Percentiles rank a stretch among this genome's conserved stretches.
These are phyloP conservation scores for Scheffersomyces ergatensis DNA, from an alignment of 805 yeast species.

Conservation along the genomic window DNA sequence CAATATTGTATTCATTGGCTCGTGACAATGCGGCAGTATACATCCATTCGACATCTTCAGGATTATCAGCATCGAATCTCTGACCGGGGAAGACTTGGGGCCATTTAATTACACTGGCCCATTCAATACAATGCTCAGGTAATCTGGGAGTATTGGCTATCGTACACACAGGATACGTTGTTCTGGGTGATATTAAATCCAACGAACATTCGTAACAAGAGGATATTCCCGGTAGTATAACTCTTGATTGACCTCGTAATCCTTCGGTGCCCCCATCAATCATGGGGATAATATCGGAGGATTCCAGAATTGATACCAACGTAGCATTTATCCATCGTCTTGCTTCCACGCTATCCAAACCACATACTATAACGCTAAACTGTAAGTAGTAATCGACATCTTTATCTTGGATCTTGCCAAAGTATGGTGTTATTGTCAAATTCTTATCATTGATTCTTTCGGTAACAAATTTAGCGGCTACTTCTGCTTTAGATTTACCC, in stretches of 20 bases:
- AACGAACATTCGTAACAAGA: constrained; percentile 94
- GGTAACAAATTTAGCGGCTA: constrained; percentile 59
- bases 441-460: constrained; percentile 36
- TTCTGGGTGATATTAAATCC: constrained; percentile 62
- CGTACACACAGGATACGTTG: constrained; percentile 86
- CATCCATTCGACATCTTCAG: constrained; percentile 65
- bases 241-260: constrained; percentile 84
- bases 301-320: constrained; percentile 62
- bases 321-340: constrained; percentile 82
- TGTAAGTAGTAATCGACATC: constrained; percentile 59
- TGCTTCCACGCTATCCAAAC: constrained; percentile 86
- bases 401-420: constrained; percentile 59
- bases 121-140: constrained; percentile 93
- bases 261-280: constrained; percentile 98
- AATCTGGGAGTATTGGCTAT: constrained; percentile 91
- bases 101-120: constrained; percentile 81
- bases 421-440: constrained; percentile 54
- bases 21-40: constrained; percentile 52
- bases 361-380: constrained; percentile 77
- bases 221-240: constrained; percentile 78
- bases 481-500: constrained; percentile 64
- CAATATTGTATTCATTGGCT: constrained; percentile 64
- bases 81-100: constrained; percentile 44
- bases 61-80: constrained; percentile 65
- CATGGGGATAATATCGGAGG: constrained; percentile 41